Evolutionary conservation across 2,329 filamentous ascomycete species (phyloP).

Genomic region (Phialemoniopsis sp.): DNA sequence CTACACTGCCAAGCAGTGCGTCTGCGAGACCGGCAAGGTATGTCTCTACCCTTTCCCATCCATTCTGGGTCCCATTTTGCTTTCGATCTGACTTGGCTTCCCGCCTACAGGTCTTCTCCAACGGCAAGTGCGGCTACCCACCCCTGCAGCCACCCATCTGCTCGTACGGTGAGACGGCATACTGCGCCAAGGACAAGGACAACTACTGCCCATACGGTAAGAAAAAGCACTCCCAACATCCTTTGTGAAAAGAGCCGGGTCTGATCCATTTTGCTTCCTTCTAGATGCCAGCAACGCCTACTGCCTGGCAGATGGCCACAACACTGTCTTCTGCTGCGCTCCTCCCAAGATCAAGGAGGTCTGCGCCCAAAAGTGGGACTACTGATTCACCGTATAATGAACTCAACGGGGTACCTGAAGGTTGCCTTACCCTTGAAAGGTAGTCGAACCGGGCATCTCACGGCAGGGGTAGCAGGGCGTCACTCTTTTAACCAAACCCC

Average conservation of each 20-base stretch:
- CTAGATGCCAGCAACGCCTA: slow-evolving; percentile 1
- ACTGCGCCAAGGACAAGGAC: slow-evolving; percentile 1
- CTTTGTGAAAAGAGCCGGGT: too few relatives aligned
- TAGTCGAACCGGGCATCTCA: too few relatives aligned
- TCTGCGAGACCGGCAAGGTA: slow-evolving; percentile 1
- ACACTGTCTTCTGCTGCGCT: slow-evolving; percentile 1
- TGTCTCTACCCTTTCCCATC: too few relatives aligned
- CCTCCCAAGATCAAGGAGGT: not conserved
- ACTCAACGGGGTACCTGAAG: too few relatives aligned
- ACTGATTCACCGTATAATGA: not conserved
- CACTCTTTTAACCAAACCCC: too few relatives aligned
- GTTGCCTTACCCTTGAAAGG: too few relatives aligned
- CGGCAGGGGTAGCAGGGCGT: too few relatives aligned
- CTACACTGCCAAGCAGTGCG: slow-evolving; percentile 1
- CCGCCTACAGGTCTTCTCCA: not conserved
- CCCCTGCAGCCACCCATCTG: not conserved
- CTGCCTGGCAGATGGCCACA: slow-evolving; percentile 1
- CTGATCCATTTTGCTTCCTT: not conserved
- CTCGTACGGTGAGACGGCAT: slow-evolving; percentile 1
- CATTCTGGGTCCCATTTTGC: too few relatives aligned
- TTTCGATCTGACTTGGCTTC: not conserved
- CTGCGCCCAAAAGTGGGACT: slow-evolving; percentile 1
- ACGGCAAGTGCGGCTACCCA: slow-evolving; percentile 1
- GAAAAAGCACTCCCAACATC: too few relatives aligned
- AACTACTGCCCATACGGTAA: slow-evolving; percentile 1